A percentile compares a stretch with the other conserved stretches of the same genome.
Conservation (phyloP, 23 red algal genomes). For the Agarophyton chilense region DNA sequence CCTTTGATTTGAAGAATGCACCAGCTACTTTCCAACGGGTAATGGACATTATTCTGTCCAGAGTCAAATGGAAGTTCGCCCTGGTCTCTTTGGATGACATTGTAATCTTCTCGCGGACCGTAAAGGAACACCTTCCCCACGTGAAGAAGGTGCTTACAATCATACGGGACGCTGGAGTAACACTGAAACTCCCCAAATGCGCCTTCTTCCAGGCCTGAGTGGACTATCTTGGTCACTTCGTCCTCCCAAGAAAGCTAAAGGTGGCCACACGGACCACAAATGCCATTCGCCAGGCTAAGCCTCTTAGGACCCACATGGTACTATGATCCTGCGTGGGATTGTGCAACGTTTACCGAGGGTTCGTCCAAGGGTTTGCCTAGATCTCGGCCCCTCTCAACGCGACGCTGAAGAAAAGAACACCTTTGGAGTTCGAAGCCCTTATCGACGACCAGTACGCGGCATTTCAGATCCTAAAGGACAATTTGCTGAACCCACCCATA, state of each 20-base stretch:
- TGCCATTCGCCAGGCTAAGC: neutral
- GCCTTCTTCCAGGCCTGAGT: neutral
- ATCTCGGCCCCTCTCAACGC: no score
- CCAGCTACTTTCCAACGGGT: neutral
- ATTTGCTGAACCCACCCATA: no score
- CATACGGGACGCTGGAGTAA: neutral
- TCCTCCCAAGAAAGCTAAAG: neutral
- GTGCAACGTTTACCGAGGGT: neutral
- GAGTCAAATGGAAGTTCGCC: neutral
- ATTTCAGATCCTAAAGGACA: no score
- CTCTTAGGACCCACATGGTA: neutral
- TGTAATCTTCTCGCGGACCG: neutral
- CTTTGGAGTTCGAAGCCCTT: no score
- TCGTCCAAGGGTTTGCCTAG: no score
- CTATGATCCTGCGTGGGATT: neutral
- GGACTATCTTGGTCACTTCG: neutral
- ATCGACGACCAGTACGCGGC: no score
- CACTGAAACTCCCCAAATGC: neutral
- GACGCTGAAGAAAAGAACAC: no score
- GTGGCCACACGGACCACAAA: neutral
- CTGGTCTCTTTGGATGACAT: no score
- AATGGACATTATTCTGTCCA: neutral
- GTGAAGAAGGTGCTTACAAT: neutral
- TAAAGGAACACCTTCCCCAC: neutral
- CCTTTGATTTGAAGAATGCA: neutral